Conservation (phyloP, 257 asterid genomes). For the Sherardia arvensis region DNA sequence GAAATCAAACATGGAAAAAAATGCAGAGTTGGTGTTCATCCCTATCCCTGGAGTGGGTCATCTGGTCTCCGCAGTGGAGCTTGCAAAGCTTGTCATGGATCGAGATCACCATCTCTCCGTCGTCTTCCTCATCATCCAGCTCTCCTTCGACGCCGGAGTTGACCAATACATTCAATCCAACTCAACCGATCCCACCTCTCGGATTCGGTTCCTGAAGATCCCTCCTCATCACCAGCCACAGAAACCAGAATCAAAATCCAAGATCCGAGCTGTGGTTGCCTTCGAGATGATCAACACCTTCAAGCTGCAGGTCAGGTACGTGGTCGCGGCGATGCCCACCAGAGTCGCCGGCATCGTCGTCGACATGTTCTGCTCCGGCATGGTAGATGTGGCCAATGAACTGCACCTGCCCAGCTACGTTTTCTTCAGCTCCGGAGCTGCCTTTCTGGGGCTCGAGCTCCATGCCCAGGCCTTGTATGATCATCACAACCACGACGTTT, state of each 20-base stretch:
- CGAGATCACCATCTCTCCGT: conserved; percentile 26
- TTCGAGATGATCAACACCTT: conserved; percentile 6
- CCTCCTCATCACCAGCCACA: conserved; percentile 3
- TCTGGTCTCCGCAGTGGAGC: conserved; percentile 42
- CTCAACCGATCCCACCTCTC: not conserved
- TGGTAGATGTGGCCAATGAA: conserved; percentile 40
- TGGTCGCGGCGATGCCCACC: conserved; percentile 9
- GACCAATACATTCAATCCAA: conserved; percentile 9
- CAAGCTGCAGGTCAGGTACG: conserved; percentile 28
- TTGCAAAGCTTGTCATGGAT: conserved; percentile 29
- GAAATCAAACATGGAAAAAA: conserved; percentile 6
- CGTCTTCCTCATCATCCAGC: conserved; percentile 33
- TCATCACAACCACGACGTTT: conserved; percentile 12
- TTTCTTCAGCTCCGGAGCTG: conserved; percentile 39
- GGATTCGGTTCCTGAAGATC: conserved; percentile 25
- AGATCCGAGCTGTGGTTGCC: not conserved
- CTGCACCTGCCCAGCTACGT: conserved; percentile 31
- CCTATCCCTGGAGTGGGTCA: conserved; percentile 59
- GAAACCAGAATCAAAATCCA: conserved; percentile 2
- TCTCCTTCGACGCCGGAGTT: conserved; percentile 11
- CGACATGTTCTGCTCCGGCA: conserved; percentile 35
- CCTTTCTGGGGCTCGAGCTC: conserved; percentile 25
- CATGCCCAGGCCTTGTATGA: conserved; percentile 14
- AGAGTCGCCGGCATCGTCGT: conserved; percentile 24
- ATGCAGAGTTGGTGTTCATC: conserved; percentile 23